These are phyloP conservation scores for Yamadazyma dendronema DNA, from an alignment of 1,139 yeast genomes.

Conservation along the genomic window DNA sequence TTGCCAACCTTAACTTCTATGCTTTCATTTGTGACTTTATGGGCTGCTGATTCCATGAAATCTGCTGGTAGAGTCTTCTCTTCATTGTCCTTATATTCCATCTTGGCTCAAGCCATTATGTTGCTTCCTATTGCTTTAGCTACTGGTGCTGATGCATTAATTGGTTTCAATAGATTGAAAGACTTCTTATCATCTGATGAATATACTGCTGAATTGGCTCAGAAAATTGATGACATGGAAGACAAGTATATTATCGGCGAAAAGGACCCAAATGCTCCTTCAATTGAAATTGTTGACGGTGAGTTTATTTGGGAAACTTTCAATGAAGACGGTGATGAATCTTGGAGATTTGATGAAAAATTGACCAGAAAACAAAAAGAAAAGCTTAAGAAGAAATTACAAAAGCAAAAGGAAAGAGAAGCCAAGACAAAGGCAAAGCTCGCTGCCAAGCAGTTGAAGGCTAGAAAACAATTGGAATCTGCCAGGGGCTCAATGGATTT, in stretches of 20 bases:
- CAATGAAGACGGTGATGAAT: slow-evolving; percentile 25
- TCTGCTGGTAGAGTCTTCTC: slow-evolving; percentile 48
- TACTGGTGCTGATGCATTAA: slow-evolving; percentile 52
- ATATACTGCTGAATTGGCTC: slow-evolving; percentile 23
- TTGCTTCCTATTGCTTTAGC: slow-evolving; percentile 55
- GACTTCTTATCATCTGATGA: slow-evolving; percentile 44
- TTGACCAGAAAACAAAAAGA: slow-evolving; percentile 16
- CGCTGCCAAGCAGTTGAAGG: slow-evolving; percentile 3
- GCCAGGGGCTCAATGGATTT: slow-evolving; percentile 2
- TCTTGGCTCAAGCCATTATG: slow-evolving; percentile 51
- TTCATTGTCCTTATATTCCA: slow-evolving; percentile 50
- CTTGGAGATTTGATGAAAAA: slow-evolving; percentile 25
- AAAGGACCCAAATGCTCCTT: slow-evolving; percentile 10
- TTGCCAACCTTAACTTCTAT: slow-evolving; percentile 41
- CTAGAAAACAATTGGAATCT: slow-evolving; percentile 2
- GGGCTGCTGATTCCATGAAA: slow-evolving; percentile 36
- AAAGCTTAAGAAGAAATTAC: slow-evolving; percentile 17
- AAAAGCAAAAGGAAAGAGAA: slow-evolving; percentile 13
- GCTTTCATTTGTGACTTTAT: slow-evolving; percentile 44
- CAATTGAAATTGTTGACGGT: slow-evolving; percentile 29
- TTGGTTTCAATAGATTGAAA: slow-evolving; percentile 49
- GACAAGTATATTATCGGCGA: neutral
- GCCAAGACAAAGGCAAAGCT: slow-evolving; percentile 8
- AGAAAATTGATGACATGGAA: slow-evolving; percentile 18
- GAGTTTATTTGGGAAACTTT: slow-evolving; percentile 37